Percentiles rank a stretch among this genome's conserved stretches.
Conservation (phyloP, 495 filamentous ascomycete genomes). For the Glarea lozoyensis region DNA sequence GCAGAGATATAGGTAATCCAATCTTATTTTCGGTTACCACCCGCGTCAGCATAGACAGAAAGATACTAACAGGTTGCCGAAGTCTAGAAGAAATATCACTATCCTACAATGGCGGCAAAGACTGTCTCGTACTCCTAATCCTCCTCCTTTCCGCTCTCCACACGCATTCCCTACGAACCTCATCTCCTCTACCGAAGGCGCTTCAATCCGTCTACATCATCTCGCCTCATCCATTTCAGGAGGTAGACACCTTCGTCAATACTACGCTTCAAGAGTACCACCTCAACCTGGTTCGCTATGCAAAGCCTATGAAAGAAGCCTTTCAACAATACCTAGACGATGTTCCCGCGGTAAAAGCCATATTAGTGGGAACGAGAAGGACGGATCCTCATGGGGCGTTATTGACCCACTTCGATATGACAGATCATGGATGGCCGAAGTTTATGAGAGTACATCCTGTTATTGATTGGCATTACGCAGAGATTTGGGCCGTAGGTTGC, state of each 20-base stretch:
- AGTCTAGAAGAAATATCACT: conserved; percentile 74
- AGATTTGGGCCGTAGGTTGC: conserved; percentile 76
- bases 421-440: conserved; percentile 81
- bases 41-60: no score
- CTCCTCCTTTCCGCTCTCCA: conserved; percentile 69
- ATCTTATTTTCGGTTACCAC: not conserved
- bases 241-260: conserved; percentile 78
- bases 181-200: conserved; percentile 23
- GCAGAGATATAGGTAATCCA: conserved; percentile 51
- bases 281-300: conserved; percentile 68
- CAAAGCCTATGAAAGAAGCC: conserved; percentile 68
- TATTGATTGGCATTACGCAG: conserved; percentile 94
- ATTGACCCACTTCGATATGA: conserved; percentile 72
- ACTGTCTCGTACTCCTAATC: conserved; percentile 90
- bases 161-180: conserved; percentile 21
- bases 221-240: conserved; percentile 66
- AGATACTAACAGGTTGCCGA: no score
- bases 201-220: conserved; percentile 87
- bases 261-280: conserved; percentile 55
- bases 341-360: conserved; percentile 57
- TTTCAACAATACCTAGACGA: conserved; percentile 67
- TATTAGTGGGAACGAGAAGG: conserved; percentile 85
- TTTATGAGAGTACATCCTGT: conserved; percentile 94
- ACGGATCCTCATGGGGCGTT: conserved; percentile 85
- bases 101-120: conserved; percentile 97